Evolutionary conservation across 2,329 filamentous ascomycete species (phyloP).

Genomic region (Diaporthe citriasiana): DNA sequence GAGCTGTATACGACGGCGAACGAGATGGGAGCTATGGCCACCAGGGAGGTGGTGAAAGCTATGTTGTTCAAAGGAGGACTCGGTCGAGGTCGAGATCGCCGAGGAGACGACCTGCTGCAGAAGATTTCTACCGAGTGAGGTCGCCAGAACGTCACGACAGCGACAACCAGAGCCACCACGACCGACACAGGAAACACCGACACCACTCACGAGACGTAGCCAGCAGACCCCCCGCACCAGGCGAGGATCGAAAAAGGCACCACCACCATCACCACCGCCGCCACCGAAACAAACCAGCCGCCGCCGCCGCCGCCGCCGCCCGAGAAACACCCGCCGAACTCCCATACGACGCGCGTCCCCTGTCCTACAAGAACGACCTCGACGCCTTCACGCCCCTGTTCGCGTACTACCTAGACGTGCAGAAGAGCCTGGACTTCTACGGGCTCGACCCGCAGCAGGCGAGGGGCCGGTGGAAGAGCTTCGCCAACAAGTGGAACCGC

Average conservation of each 20-base stretch:
- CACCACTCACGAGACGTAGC: slow-evolving; percentile 10
- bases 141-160: background rate
- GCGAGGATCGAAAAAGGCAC: slow-evolving; percentile 24
- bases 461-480: slow-evolving; percentile 93
- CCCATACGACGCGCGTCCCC: slow-evolving; percentile 74
- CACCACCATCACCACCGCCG: background rate
- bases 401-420: slow-evolving; percentile 87
- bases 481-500: slow-evolving; percentile 91
- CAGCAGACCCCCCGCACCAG: background rate
- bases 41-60: no score
- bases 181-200: slow-evolving; percentile 14
- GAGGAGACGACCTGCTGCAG: slow-evolving; percentile 32
- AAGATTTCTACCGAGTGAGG: slow-evolving; percentile 36
- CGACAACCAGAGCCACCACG: slow-evolving; percentile 4
- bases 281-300: slow-evolving; percentile 1
- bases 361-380: slow-evolving; percentile 78
- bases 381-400: slow-evolving; percentile 78
- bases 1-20: background rate
- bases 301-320: background rate
- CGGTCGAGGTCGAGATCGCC: slow-evolving; percentile 34
- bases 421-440: slow-evolving; percentile 81
- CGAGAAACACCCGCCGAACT: slow-evolving; percentile 55
- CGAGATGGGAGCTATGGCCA: background rate
- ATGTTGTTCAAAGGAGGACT: background rate
- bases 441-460: slow-evolving; percentile 81